phyloP scores from a whole-genome alignment of 2,329 filamentous ascomycete species.

The Xylariaceae sp. region DNA sequence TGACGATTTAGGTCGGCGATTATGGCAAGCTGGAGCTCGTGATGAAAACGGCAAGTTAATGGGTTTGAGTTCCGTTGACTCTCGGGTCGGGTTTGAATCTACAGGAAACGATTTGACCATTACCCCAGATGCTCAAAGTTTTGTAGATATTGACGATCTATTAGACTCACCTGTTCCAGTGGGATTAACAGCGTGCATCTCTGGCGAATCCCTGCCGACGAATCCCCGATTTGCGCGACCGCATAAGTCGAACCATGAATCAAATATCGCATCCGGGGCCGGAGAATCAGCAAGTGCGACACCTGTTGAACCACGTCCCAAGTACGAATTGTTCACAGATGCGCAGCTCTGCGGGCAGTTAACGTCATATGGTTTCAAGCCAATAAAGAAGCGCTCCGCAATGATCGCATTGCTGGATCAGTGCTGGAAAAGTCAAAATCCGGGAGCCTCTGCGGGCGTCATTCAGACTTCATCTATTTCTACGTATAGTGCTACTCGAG shows the following conservation, averaged over 20 bases:
- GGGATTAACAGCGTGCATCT: conserved; percentile 1
- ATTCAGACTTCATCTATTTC: conserved; percentile 22
- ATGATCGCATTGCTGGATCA: conserved; percentile 66
- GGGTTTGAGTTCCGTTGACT: conserved; percentile 56
- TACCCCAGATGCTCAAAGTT: conserved; percentile 13
- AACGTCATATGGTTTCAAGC: conserved; percentile 64
- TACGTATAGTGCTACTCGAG: conserved; percentile 10
- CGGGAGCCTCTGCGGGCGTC: conserved; percentile 8
- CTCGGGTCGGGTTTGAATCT: conserved; percentile 30
- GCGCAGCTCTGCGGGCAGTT: conserved; percentile 58
- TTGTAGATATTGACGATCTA: conserved; percentile 31
- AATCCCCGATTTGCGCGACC: conserved; percentile 20
- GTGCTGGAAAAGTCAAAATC: conserved; percentile 61
- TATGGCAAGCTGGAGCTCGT: conserved; percentile 69
- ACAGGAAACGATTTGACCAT: background rate
- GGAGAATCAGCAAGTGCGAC: background rate
- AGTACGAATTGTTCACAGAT: conserved; percentile 58
- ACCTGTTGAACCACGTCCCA: conserved; percentile 38
- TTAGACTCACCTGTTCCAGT: conserved; percentile 20
- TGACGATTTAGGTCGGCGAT: conserved; percentile 34
- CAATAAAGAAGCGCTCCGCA: conserved; percentile 58
- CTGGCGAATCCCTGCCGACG: conserved; percentile 1
- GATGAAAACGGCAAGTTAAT: conserved; percentile 60
- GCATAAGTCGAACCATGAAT: conserved; percentile 2
- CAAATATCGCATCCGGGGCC: background rate